phyloP scores from a whole-genome alignment of 495 filamentous ascomycete genomes.

The Aspergillus incahuasiensis region DNA sequence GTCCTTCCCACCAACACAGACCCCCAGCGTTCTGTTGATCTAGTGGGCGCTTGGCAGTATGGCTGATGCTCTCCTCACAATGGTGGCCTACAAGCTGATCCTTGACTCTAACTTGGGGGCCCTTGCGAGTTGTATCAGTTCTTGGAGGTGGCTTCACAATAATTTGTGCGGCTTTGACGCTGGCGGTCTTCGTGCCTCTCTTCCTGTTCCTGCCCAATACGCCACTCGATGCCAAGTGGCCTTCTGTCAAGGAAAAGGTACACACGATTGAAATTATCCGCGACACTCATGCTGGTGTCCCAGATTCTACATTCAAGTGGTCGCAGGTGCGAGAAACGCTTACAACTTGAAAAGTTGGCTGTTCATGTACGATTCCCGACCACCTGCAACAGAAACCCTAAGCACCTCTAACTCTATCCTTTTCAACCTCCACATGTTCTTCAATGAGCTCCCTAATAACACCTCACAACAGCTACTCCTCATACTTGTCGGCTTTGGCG shows the following conservation, averaged over 20 bases:
- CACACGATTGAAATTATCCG: background rate
- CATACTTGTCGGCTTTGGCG: background rate
- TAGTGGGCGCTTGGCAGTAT: no score
- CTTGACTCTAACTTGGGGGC: no score
- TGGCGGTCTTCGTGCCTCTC: no score
- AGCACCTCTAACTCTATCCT: background rate
- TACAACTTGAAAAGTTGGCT: background rate
- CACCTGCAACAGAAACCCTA: no score
- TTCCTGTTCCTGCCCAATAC: no score
- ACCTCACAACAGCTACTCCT: background rate
- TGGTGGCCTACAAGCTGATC: no score
- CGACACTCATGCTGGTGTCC: background rate
- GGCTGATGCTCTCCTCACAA: no score
- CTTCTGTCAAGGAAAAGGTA: background rate
- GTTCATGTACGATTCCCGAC: background rate
- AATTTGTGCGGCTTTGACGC: no score
- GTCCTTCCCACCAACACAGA: no score
- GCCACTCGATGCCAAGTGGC: background rate
- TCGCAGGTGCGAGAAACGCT: background rate
- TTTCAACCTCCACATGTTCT: background rate
- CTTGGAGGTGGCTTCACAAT: no score
- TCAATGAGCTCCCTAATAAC: background rate
- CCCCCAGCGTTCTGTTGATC: no score
- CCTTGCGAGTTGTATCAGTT: no score
- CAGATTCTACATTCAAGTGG: background rate